Percentiles rank a stretch among this genome's conserved stretches.
These are phyloP conservation scores for Allium cepa DNA, from an alignment of 106 monocot genomes.

Conservation along the genomic window DNA sequence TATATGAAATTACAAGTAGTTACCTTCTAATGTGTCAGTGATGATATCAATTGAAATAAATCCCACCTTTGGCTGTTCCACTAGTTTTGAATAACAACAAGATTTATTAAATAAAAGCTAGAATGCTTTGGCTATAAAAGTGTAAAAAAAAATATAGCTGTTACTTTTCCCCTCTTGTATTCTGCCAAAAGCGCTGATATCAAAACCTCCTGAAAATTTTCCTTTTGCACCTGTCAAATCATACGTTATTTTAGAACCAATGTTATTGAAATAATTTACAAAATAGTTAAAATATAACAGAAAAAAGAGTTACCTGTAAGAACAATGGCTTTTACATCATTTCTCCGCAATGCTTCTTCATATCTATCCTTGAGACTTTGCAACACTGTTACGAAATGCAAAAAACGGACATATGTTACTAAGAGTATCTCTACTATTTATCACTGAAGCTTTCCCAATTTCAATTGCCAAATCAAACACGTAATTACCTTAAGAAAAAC, in stretches of 20 bases:
- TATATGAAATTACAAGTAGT: background rate
- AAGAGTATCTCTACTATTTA: background rate
- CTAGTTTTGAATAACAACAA: conserved; percentile 13
- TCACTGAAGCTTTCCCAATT: too few species aligned
- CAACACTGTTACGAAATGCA: conserved; percentile 27
- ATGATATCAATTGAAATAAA: conserved; percentile 72
- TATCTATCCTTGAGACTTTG: conserved; percentile 53
- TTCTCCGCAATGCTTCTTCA: conserved; percentile 47
- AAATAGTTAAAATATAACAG: too few species aligned
- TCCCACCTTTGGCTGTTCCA: conserved; percentile 47
- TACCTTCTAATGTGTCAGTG: conserved; percentile 80
- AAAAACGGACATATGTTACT: background rate
- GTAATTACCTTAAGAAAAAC: too few species aligned
- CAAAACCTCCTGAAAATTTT: conserved; percentile 87
- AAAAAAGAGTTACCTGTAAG: conserved; percentile 1
- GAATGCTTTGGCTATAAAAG: too few species aligned
- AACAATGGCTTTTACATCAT: conserved; percentile 74
- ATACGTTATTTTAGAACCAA: background rate
- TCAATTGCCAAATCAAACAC: too few species aligned
- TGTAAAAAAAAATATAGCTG: background rate
- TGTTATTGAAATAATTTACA: too few species aligned
- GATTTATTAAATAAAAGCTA: too few species aligned
- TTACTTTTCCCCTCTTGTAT: conserved; percentile 45
- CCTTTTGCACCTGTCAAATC: conserved; percentile 7
- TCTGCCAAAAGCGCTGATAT: conserved; percentile 51